Conservation (phyloP, 148 eudicot genomes). For the Nepenthes mirabilis region DNA sequence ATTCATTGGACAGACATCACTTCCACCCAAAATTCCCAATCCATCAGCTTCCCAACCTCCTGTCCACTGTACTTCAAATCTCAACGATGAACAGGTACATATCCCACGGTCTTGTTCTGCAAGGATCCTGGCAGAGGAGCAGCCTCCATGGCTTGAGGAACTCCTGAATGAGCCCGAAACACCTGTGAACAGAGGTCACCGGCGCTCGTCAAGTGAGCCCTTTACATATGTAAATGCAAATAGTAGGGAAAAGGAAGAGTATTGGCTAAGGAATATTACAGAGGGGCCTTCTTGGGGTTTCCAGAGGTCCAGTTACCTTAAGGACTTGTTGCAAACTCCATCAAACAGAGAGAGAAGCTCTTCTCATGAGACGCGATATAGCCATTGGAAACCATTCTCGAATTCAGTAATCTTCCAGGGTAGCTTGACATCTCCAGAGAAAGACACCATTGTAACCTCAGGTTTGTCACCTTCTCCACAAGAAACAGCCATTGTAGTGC, state of each 20-base stretch:
- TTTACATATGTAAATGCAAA: slow-evolving; percentile 29
- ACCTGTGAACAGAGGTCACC: slow-evolving; percentile 30
- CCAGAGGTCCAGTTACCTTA: slow-evolving; percentile 16
- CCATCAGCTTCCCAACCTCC: slow-evolving; percentile 2
- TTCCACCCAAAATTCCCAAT: slow-evolving; percentile 17
- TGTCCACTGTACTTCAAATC: slow-evolving; percentile 4
- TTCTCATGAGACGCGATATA: slow-evolving; percentile 6
- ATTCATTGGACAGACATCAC: slow-evolving; percentile 7
- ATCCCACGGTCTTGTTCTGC: slow-evolving; percentile 36
- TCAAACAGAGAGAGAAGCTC: slow-evolving; percentile 10
- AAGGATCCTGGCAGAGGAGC: slow-evolving; percentile 33
- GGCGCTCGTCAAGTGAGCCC: slow-evolving; percentile 66
- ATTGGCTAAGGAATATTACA: slow-evolving; percentile 4
- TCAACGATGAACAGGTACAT: slow-evolving; percentile 8
- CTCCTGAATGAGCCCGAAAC: slow-evolving; percentile 63
- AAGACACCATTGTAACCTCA: slow-evolving; percentile 15
- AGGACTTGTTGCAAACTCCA: slow-evolving; percentile 9
- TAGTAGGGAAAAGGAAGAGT: slow-evolving; percentile 11
- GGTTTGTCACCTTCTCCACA: slow-evolving; percentile 16
- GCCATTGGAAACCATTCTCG: slow-evolving; percentile 8
- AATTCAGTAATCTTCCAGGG: slow-evolving; percentile 9
- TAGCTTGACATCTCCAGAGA: slow-evolving; percentile 8
- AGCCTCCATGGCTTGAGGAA: slow-evolving; percentile 81
- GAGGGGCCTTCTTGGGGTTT: slow-evolving; percentile 12
- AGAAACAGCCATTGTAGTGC: slow-evolving; percentile 16